These are phyloP conservation scores for Daldinia eschscholtzii DNA, from an alignment of 2,329 filamentous ascomycete species.

Conservation along the genomic window DNA sequence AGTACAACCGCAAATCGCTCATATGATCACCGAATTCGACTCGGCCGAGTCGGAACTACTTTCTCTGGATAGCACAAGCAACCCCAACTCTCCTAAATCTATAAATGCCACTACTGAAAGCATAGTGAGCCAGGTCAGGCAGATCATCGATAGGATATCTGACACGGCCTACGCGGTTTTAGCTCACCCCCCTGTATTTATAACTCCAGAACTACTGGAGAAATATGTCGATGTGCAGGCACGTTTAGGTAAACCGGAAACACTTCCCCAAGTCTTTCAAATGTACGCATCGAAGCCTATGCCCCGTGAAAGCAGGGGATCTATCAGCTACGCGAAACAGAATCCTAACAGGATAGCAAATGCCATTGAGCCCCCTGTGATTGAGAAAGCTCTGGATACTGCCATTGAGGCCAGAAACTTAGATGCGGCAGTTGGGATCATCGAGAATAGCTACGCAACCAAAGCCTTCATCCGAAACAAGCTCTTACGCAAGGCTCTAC, in stretches of 20 bases:
- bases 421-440: slow-evolving; percentile 79
- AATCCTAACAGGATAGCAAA: slow-evolving; percentile 77
- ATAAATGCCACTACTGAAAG: slow-evolving; percentile 30
- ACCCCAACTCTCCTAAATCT: slow-evolving; percentile 26
- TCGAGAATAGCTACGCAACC: slow-evolving; percentile 76
- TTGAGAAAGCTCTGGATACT: slow-evolving; percentile 79
- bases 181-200: slow-evolving; percentile 80
- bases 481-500: slow-evolving; percentile 71
- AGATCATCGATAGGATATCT: slow-evolving; percentile 66
- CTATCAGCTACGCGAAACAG: slow-evolving; percentile 69
- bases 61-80: slow-evolving; percentile 50
- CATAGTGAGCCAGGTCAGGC: slow-evolving; percentile 53
- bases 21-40: slow-evolving; percentile 53
- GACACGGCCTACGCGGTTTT: slow-evolving; percentile 76
- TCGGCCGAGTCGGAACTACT: slow-evolving; percentile 54
- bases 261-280: slow-evolving; percentile 82
- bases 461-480: slow-evolving; percentile 77
- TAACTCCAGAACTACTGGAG: slow-evolving; percentile 78
- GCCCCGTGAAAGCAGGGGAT: slow-evolving; percentile 70
- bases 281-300: slow-evolving; percentile 87
- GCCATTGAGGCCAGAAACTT: slow-evolving; percentile 86
- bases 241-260: slow-evolving; percentile 77
- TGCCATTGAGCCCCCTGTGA: slow-evolving; percentile 78
- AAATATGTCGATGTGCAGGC: slow-evolving; percentile 83
- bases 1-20: slow-evolving; percentile 50